Conservation (phyloP, 805 yeast species). For the Metschnikowia matae region DNA sequence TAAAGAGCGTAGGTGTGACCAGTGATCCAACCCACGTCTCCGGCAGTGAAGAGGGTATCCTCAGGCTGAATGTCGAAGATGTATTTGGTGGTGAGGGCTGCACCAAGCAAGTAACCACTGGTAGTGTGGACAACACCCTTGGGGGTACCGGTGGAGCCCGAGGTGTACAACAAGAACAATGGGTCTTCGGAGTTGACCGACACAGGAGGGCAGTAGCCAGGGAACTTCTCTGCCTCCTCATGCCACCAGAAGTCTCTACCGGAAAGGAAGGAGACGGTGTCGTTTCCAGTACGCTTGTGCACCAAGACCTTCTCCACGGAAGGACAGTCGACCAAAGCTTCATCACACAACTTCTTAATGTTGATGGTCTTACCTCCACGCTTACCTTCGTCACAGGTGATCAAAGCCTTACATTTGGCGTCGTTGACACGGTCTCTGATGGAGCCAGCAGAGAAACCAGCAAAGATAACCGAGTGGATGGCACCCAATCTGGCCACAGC, state of each 20-base stretch:
- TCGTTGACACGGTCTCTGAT: conserved; percentile 67
- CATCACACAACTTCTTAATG: conserved; percentile 80
- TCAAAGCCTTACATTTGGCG: conserved; percentile 66
- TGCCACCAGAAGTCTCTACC: conserved; percentile 78
- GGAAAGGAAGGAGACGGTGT: conserved; percentile 44
- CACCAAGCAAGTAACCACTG: conserved; percentile 74
- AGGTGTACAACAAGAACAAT: conserved; percentile 73
- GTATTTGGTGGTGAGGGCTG: conserved; percentile 68
- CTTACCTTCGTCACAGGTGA: conserved; percentile 78
- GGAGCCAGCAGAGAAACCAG: conserved; percentile 76
- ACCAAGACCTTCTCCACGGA: conserved; percentile 67
- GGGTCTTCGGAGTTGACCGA: conserved; percentile 81
- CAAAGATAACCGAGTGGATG: conserved; percentile 79
- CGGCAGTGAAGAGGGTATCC: conserved; percentile 79
- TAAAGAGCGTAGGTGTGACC: conserved; percentile 82
- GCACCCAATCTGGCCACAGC: conserved; percentile 83
- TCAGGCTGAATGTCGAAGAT: conserved; percentile 72
- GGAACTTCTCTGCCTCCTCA: conserved; percentile 60
- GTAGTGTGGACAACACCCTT: conserved; percentile 82
- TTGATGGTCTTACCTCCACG: conserved; percentile 81
- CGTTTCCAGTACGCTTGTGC: conserved; percentile 67
- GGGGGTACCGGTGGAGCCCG: conserved; percentile 87
- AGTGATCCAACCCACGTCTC: conserved; percentile 90
- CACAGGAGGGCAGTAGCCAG: conserved; percentile 68
- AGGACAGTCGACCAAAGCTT: conserved; percentile 65